Evolutionary conservation across 179 eudicot genomes (phyloP), one percentile per base, ranked within the genome.

Genomic region (Patellifolia procumbens): DNA sequence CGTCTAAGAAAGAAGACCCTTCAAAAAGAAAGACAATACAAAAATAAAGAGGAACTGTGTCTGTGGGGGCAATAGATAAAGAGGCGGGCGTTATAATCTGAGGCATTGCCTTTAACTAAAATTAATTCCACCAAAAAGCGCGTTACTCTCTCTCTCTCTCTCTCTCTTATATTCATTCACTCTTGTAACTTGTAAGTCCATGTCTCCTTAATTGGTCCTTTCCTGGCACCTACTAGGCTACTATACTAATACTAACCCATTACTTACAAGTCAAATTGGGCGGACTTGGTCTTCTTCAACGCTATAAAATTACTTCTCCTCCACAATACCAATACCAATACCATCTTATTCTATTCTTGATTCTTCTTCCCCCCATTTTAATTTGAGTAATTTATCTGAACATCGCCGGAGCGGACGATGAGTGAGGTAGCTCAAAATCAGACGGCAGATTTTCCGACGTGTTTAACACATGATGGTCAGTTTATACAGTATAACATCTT

Each of bases 401-500:
- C n/a, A 51, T 39, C 43, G 8, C 43, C n/a, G n/a, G n/a, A n/a
- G n/a, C n/a, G n/a, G n/a, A n/a, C 61, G 73, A 78, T 78, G 69
- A 76, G 79, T 0, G 81, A 70, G 4, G 49, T 67, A 43, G 79
- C 77, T 13, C 74, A 76, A 11, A 79, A 79, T 35, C 60, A 76
- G 48, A 51, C 71, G 17, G 72, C 51, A 6, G 79, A 91, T 42
- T 94, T 92, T 74, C 92, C 96, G 52, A 88, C 87, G 52, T 81
- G 68, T 43, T 78, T 75, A 32, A 90, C 96, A 1, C 87, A 94
- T 77, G 91, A 88, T 0, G 96, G 96, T 1, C 88, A 83, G 82
- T 94, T 85, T 64, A 79, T 94, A 9, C 88, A 85, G 76, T 92
- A 92, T 70, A 80, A 88, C 35, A 88, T 92, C 2, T 89, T 90